Evolutionary conservation across 1,139 yeast species (phyloP).

Genomic region (Saccharomycopsis hybrid): DNA sequence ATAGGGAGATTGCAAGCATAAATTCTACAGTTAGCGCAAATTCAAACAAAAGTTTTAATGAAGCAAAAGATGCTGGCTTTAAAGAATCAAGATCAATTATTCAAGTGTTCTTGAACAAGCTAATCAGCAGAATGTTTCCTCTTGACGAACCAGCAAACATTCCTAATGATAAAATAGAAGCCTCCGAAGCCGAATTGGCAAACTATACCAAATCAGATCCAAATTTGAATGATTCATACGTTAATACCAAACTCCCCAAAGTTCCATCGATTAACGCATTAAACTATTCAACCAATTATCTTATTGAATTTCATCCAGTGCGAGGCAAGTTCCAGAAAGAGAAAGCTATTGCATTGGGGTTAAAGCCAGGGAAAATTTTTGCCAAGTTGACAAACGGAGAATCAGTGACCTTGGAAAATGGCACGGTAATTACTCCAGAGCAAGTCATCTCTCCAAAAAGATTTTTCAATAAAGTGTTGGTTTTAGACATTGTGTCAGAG

Average conservation of each 20-base stretch:
- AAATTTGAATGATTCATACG: constrained; percentile 28
- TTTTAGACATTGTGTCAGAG: constrained; percentile 66
- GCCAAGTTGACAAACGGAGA: constrained; percentile 56
- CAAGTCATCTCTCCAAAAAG: constrained; percentile 68
- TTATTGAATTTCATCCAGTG: constrained; percentile 56
- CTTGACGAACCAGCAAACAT: constrained; percentile 25
- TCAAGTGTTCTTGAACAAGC: constrained; percentile 22
- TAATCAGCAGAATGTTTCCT: constrained; percentile 41
- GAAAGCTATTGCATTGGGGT: constrained; percentile 62
- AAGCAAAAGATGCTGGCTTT: not conserved
- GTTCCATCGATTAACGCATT: constrained; percentile 19
- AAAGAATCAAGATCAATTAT: not conserved
- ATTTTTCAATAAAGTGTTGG: constrained; percentile 50
- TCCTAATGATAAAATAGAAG: constrained; percentile 6
- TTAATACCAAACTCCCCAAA: constrained; percentile 32
- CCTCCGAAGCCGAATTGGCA: constrained; percentile 7
- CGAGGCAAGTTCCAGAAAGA: constrained; percentile 72
- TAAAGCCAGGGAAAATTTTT: constrained; percentile 59
- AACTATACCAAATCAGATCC: constrained; percentile 28
- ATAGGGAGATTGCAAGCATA: not conserved
- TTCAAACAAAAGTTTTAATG: not conserved
- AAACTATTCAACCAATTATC: constrained; percentile 44
- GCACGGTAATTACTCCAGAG: constrained; percentile 53
- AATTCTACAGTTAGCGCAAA: not conserved
- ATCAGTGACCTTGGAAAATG: constrained; percentile 51